Base-by-base conservation (phyloP, 2,329 filamentous ascomycete genomes). In the Fusarium sp. region DNA sequence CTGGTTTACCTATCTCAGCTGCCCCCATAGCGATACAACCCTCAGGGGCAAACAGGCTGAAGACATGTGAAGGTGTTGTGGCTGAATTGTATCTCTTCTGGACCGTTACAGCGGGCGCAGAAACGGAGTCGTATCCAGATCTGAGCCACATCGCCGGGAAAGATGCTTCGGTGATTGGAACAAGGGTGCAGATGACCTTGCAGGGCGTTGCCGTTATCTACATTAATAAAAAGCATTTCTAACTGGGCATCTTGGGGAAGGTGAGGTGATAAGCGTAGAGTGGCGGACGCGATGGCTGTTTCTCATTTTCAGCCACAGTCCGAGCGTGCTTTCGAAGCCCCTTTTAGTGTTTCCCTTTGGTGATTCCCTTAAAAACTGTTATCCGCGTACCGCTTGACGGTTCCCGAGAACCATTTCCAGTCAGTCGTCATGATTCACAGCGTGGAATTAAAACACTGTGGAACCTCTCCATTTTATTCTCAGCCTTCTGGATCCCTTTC, bases 131-230 rank as follows among this genome's bases (percentile, higher is more conserved):
- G 28, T 38, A 56, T 34, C 58, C 51, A 46, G 58, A 63, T 63
- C 60, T 51, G 39, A 63, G 51, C 60, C 58, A 43, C 28, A 51
- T 50, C 26, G 28, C 60, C 39, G 60, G 60, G 34, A 63, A 2
- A 7, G n/a, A 15, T 26, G 32, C 19, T 26, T 57, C 17, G 21
- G 39, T 54, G 21, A 39, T 28, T 8, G 9, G 2, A 8, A 1
- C 38, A 26, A 23, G 42, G 57, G 43, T 12, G 40, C 14, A 34
- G 5, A 2, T 28, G 26, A 28, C 26, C 26, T 26, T 28, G 10
- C 26, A 28, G 26, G 26, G 26, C 26, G 26, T 4, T 11, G 26
- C 26, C 26, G 10, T 28, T 28, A 28, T 12, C 26, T 11, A 4
- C 10, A 28, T 12, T 12, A 28, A 28, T 10, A 10, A 24, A 24